Conservation (phyloP, 1,139 yeast genomes). For the Eremothecium cymbalariae region DNA sequence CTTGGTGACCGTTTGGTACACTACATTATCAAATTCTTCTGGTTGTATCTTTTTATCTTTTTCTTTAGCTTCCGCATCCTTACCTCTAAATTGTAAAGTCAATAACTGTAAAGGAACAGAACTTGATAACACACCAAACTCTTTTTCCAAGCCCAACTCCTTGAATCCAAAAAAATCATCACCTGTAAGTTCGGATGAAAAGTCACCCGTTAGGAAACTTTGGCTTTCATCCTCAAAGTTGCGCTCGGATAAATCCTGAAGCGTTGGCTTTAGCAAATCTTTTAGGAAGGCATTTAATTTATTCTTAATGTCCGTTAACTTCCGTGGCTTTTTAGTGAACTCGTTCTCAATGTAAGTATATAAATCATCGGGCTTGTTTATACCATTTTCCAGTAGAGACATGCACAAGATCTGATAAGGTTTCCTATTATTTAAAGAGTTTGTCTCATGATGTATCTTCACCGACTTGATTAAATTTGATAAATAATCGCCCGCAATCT, state of each 20-base stretch:
- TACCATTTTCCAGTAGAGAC: conserved; percentile 75
- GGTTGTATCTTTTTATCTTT: conserved; percentile 47
- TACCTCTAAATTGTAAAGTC: conserved; percentile 57
- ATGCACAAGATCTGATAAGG: conserved; percentile 46
- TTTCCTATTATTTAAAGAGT: conserved; percentile 40
- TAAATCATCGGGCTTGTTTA: conserved; percentile 68
- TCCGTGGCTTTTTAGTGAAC: conserved; percentile 57
- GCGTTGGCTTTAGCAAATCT: conserved; percentile 76
- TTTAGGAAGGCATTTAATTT: conserved; percentile 70
- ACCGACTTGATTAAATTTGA: conserved; percentile 65
- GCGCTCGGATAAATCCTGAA: conserved; percentile 64
- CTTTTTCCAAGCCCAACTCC: conserved; percentile 88
- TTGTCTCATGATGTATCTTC: conserved; percentile 61
- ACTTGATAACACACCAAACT: conserved; percentile 76
- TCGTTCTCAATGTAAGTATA: conserved; percentile 70
- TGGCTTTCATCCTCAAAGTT: conserved; percentile 87
- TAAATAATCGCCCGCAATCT: conserved; percentile 73
- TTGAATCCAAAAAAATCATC: conserved; percentile 96
- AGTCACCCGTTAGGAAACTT: conserved; percentile 89
- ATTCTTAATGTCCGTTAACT: conserved; percentile 57
- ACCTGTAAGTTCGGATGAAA: conserved; percentile 76
- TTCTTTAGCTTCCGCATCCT: conserved; percentile 41
- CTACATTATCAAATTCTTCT: conserved; percentile 52
- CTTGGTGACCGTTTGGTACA: conserved; percentile 42
- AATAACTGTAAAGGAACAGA: conserved; percentile 84